phyloP scores from a whole-genome alignment of 1,139 yeast genomes.

The Schwanniomyces etchellsii region DNA sequence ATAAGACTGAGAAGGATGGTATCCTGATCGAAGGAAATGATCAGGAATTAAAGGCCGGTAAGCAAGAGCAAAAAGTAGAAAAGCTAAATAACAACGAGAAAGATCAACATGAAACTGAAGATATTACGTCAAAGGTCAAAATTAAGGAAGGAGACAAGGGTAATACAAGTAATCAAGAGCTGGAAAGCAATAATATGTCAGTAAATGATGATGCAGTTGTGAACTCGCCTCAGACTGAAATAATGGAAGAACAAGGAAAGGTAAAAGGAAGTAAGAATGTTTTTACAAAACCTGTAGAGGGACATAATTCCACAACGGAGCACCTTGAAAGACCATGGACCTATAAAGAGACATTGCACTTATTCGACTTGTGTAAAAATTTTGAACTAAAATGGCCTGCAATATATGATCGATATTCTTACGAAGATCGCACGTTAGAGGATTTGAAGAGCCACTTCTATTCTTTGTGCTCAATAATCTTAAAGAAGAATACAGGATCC shows the following conservation, averaged over 20 bases:
- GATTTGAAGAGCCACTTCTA: slow-evolving; percentile 84
- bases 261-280: slow-evolving; percentile 1
- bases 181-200: background rate
- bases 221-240: slow-evolving; percentile 3
- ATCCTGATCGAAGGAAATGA: slow-evolving; percentile 13
- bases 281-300: slow-evolving; percentile 2
- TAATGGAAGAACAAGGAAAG: slow-evolving; percentile 4
- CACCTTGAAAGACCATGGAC: slow-evolving; percentile 43
- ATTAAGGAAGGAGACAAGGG: slow-evolving; percentile 3
- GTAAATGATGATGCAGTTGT: slow-evolving; percentile 1
- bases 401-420: slow-evolving; percentile 66
- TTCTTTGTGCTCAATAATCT: slow-evolving; percentile 31
- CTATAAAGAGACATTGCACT: slow-evolving; percentile 68
- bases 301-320: background rate
- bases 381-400: slow-evolving; percentile 89
- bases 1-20: slow-evolving; percentile 10
- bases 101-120: slow-evolving; percentile 2
- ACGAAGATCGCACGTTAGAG: slow-evolving; percentile 47
- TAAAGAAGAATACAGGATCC: slow-evolving; percentile 42
- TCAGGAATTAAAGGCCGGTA: slow-evolving; percentile 9
- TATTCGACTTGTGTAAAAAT: slow-evolving; percentile 65
- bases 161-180: slow-evolving; percentile 4
- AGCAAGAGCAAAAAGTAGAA: slow-evolving; percentile 4
- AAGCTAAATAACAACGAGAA: slow-evolving; percentile 7
- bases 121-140: background rate